Conservation (phyloP, 169 alveolate species). For the Eimeria brunetti region DNA sequence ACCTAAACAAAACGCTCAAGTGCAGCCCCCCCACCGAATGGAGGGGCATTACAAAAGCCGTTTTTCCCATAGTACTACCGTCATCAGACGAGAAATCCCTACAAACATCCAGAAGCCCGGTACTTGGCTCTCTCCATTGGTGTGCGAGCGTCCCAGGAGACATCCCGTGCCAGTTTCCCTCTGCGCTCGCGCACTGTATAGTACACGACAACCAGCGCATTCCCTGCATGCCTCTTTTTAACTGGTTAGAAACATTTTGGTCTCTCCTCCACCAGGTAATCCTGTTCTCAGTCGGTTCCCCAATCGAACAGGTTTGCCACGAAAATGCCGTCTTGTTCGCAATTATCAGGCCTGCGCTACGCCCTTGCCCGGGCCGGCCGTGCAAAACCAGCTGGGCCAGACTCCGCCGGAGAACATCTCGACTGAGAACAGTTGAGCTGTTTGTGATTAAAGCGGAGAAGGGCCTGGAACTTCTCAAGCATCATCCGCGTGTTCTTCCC, state of each 20-base stretch:
- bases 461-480: slow-evolving; percentile 74
- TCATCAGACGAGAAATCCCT: slow-evolving; percentile 48
- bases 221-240: not conserved
- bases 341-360: not conserved
- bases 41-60: slow-evolving; percentile 8
- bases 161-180: slow-evolving; percentile 43
- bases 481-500: slow-evolving; percentile 66
- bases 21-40: slow-evolving; percentile 2
- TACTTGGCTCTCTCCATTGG: not conserved
- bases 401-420: slow-evolving; percentile 41
- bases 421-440: slow-evolving; percentile 56
- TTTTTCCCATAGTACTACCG: slow-evolving; percentile 24
- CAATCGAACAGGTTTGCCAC: not conserved
- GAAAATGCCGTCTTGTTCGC: not conserved
- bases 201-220: not conserved
- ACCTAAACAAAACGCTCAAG: slow-evolving; percentile 12
- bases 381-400: slow-evolving; percentile 63
- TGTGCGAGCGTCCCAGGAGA: not conserved
- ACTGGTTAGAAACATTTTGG: not conserved
- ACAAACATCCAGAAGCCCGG: slow-evolving; percentile 11
- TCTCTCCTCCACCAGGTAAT: not conserved
- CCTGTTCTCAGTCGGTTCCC: not conserved
- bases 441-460: slow-evolving; percentile 47
- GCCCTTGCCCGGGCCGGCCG: slow-evolving; percentile 70
- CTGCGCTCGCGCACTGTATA: slow-evolving; percentile 4